phyloP scores from a whole-genome alignment of 768 basidiomycete species.

The Dacryopinax spathularia region DNA sequence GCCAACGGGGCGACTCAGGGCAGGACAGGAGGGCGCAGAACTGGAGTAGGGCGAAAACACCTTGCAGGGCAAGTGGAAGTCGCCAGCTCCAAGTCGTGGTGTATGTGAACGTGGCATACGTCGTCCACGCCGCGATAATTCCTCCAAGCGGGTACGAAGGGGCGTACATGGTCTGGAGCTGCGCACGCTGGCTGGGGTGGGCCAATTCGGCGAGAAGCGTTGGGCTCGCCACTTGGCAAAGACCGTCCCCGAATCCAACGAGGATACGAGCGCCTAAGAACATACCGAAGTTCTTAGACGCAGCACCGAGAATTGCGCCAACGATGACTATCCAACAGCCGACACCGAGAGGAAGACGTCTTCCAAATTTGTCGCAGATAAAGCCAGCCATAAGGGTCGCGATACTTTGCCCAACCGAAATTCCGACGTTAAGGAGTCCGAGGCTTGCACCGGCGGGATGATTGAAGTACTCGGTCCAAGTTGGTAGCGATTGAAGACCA shows the following conservation, averaged over 20 bases:
- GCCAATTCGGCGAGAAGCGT: constrained; percentile 46
- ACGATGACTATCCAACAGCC: constrained; percentile 53
- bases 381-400: constrained; percentile 49
- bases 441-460: constrained; percentile 38
- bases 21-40: constrained; percentile 40
- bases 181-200: constrained; percentile 44
- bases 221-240: constrained; percentile 38
- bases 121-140: constrained; percentile 39
- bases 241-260: constrained; percentile 53
- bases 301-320: constrained; percentile 45
- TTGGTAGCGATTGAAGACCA: constrained; percentile 55
- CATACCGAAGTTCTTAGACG: constrained; percentile 33
- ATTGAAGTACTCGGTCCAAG: constrained; percentile 45
- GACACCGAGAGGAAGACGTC: constrained; percentile 42
- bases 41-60: constrained; percentile 42
- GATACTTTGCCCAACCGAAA: constrained; percentile 42
- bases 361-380: constrained; percentile 47
- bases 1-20: constrained; percentile 54
- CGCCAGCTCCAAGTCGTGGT: constrained; percentile 39
- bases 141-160: constrained; percentile 63
- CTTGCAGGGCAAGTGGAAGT: constrained; percentile 49
- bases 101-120: constrained; percentile 31
- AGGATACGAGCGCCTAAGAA: constrained; percentile 40
- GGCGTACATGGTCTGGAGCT: constrained; percentile 33
- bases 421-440: constrained; percentile 53